Base-by-base conservation (phyloP, 108 stramenopile species). In the Poteriospumella lacustris region DNA sequence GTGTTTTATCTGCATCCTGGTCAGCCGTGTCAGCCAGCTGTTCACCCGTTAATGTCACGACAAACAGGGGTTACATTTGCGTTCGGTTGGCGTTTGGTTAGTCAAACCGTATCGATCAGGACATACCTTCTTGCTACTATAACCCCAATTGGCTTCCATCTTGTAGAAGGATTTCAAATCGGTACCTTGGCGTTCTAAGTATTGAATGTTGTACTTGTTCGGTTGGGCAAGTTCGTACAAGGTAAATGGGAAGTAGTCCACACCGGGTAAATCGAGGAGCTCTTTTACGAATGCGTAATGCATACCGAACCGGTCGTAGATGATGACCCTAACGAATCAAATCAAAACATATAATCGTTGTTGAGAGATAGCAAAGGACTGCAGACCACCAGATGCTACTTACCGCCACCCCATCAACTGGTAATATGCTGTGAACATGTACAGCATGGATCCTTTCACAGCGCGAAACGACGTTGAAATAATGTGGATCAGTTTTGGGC, bases 111-210 rank as follows among this genome's bases (percentile, higher is more conserved):
- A 56, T 56, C 15, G 15, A 56, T 56, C 24, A 15, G 24, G 15
- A 56, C 52, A 19, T 56, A 64, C 3, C 31, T 64, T 64, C 60
- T 64, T 64, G 5, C 60, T 33, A 34, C 3, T 12, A 24, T 12
- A 64, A 5, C 60, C 60, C 60, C 60, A 64, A 64, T 64, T 64
- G 9, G 36, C 31, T 64, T 64, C 60, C 60, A 64, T 64, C 31
- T 64, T 64, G 36, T 64, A 64, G 36, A 31, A 64, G 31, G 31
- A 9, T 24, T 64, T 64, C 15, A 31, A 12, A 5, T 64, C 60
- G 5, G 31, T 64, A 31, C 29, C 31, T 34, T 64, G 29, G 9
- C 31, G 28, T 33, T 31, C 15, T 64, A 5, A 9, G 9, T 64
- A 31, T 24, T 64, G 28, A 5, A 5, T 64, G 36, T 64, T 64